Evolutionary conservation across 345 rosid genomes (phyloP).

Genomic region (Lepidium aucheri): DNA sequence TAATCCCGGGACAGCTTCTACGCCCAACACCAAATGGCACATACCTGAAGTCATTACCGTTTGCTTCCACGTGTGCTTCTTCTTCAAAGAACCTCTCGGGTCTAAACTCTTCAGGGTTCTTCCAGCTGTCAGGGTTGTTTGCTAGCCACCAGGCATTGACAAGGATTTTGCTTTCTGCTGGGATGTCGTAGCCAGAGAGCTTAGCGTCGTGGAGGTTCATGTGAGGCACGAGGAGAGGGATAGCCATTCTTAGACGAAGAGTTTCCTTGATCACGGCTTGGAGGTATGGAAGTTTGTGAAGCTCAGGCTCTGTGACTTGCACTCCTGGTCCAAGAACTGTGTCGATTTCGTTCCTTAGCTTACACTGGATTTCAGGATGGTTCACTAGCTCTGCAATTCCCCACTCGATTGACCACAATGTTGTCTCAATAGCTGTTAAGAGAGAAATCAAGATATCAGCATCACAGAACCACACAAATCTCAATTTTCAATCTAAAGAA

Average conservation of each 20-base stretch:
- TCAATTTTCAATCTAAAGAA: background rate
- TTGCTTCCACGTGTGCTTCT: conserved; percentile 88
- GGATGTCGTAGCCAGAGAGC: conserved; percentile 76
- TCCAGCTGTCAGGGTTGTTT: conserved; percentile 84
- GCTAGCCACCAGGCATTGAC: conserved; percentile 99
- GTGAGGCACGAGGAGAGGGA: conserved; percentile 96
- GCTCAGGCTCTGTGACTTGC: conserved; percentile 85
- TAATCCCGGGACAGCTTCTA: conserved; percentile 97
- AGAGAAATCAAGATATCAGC: background rate
- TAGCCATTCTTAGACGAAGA: conserved; percentile 85
- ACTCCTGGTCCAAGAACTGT: conserved; percentile 58
- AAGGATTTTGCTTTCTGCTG: conserved; percentile 92
- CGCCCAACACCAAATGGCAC: conserved; percentile 98
- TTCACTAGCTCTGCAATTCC: conserved; percentile 90
- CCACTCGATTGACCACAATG: conserved; percentile 96
- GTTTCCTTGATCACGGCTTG: conserved; percentile 95
- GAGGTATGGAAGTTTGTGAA: conserved; percentile 69
- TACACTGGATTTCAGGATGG: conserved; percentile 76
- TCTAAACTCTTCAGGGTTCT: conserved; percentile 81
- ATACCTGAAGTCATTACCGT: conserved; percentile 84
- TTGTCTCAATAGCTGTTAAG: conserved; percentile 85
- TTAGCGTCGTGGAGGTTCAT: conserved; percentile 96
- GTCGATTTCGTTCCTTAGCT: conserved; percentile 73
- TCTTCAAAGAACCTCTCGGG: conserved; percentile 97
- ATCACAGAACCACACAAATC: background rate